Evolutionary conservation across 1,284 basidiomycete genomes (phyloP).

Genomic region (Marasmius oreades): DNA sequence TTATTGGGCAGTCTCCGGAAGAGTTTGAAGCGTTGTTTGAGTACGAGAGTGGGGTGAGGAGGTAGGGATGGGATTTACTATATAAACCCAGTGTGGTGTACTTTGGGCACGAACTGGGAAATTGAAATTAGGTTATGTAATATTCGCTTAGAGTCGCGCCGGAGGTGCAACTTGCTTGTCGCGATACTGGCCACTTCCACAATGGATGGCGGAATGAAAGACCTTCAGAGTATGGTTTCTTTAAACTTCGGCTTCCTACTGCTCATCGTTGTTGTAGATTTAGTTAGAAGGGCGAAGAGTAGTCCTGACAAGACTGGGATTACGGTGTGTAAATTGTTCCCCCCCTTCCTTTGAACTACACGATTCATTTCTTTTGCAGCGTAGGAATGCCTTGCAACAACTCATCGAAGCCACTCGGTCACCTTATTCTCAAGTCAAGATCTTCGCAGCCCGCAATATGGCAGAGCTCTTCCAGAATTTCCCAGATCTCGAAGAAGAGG

Average conservation of each 20-base stretch:
- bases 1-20: slow-evolving; percentile 67
- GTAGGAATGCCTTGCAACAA: slow-evolving; percentile 30
- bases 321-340: slow-evolving; percentile 19
- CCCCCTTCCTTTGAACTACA: not conserved
- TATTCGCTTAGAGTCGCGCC: no score
- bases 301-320: slow-evolving; percentile 28
- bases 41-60: slow-evolving; percentile 20
- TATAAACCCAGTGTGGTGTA: no score
- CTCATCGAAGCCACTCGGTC: slow-evolving; percentile 34
- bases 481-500: slow-evolving; percentile 65
- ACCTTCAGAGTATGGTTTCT: not conserved
- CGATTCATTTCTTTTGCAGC: slow-evolving; percentile 20
- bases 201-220: not conserved
- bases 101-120: no score
- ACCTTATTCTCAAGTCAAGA: slow-evolving; percentile 35
- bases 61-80: slow-evolving; percentile 19
- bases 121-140: not conserved
- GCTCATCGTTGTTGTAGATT: slow-evolving; percentile 16
- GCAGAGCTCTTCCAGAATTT: slow-evolving; percentile 60
- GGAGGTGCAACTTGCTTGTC: not conserved
- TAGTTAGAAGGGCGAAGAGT: slow-evolving; percentile 26
- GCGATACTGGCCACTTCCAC: not conserved
- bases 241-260: not conserved
- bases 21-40: slow-evolving; percentile 70
- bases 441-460: slow-evolving; percentile 55